Base-by-base conservation (phyloP, 139 green algal genomes). In the Micractinium sp. region DNA sequence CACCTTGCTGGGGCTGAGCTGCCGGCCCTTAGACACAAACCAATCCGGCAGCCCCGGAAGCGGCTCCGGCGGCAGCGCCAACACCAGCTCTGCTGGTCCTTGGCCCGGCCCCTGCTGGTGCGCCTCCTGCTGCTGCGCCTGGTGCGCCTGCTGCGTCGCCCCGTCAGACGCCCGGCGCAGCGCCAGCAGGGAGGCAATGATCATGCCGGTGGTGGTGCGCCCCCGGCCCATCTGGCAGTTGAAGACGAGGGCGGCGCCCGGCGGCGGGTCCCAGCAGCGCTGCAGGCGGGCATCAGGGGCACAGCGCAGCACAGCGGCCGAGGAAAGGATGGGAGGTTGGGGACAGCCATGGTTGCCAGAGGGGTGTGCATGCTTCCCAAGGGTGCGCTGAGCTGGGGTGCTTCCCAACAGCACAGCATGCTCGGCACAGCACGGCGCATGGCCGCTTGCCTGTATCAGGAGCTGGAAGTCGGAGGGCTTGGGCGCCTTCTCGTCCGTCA, bases 161-260 rank as follows among this genome's bases (percentile, higher is more conserved):
- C 31, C 73, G n/a, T n/a, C 31, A 31, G 73, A 33, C 92, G 47
- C 89, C 47, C 86, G 41, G 53, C 93, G 89, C 90, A 98, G 92
- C 73, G 93, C 87, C 76, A 99, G 88, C 81, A 99, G 92, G 13
- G 93, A 95, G 23, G 94, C 97, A 73, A 99, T 99, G 85, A 98
- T 93, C 95, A 98, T 99, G 87, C 96, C 97, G 12, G 97, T 97
- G 41, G 97, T 99, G 77, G 97, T 99, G 73, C 97, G 92, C 18
- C 97, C 97, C 9, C 97, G 93, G 14, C 97, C 97, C 97, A 99
- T 99, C 92, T 97, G 96, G 95, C 97, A 99, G 93, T 99, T 99
- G 94, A 99, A 99, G 38, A 99, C 91, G 35, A 98, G 92, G 5
- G 96, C 96, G 20, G 95, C 91, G 38, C 91, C 91, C 3, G 83